Evolutionary conservation across 768 basidiomycete genomes (phyloP).

Genomic region (Podaxis rugospora): DNA sequence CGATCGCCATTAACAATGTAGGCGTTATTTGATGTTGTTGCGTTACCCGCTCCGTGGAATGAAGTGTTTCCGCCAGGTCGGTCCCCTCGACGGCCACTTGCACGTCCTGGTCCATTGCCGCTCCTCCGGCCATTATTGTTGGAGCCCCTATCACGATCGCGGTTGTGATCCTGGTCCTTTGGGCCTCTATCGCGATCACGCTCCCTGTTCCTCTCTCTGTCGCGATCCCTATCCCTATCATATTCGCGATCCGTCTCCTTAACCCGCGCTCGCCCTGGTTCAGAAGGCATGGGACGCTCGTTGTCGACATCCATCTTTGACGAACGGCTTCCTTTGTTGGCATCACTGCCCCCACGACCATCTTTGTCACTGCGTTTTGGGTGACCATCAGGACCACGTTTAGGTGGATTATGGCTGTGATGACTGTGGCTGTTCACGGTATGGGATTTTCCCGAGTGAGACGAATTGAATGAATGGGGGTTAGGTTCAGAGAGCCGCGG

Average conservation of each 20-base stretch:
- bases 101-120: constrained; percentile 5
- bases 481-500: constrained; percentile 61
- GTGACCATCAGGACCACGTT: constrained; percentile 3
- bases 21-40: constrained; percentile 28
- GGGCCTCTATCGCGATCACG: constrained; percentile 23
- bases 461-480: constrained; percentile 24
- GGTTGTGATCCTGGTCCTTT: constrained; percentile 16
- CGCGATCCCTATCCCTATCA: constrained; percentile 29
- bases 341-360: neutral
- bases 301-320: constrained; percentile 57
- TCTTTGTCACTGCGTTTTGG: constrained; percentile 13
- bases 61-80: constrained; percentile 27
- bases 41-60: constrained; percentile 25
- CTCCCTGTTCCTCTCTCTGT: constrained; percentile 27
- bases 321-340: constrained; percentile 9
- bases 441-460: constrained; percentile 13
- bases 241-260: constrained; percentile 22
- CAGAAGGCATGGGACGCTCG: constrained; percentile 39
- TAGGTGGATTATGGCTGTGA: constrained; percentile 13
- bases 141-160: constrained; percentile 24
- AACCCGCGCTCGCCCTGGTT: constrained; percentile 5
- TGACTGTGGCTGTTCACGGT: constrained; percentile 8
- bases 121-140: neutral
- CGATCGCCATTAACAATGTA: constrained; percentile 50
- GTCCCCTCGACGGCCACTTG: constrained; percentile 20